Conservation (phyloP, 2,329 filamentous ascomycete genomes). For the Tricladium varicosporioides region DNA sequence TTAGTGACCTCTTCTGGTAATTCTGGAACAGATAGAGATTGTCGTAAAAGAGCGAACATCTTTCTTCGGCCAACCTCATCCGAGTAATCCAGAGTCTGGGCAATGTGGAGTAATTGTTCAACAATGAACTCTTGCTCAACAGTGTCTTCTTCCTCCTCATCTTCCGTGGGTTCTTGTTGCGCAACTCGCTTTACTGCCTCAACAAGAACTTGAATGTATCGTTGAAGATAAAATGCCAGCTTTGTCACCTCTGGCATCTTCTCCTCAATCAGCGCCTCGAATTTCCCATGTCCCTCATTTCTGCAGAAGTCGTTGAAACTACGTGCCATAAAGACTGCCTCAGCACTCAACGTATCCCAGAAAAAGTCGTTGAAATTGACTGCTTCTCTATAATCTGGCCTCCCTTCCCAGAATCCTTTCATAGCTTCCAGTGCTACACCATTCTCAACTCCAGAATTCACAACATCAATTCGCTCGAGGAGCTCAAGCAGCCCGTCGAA, state of each 20-base stretch:
- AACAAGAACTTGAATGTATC: conserved; percentile 69
- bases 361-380: conserved; percentile 71
- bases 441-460: conserved; percentile 84
- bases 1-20: conserved; percentile 92
- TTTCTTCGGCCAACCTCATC: conserved; percentile 93
- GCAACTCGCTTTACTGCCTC: conserved; percentile 60
- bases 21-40: conserved; percentile 80
- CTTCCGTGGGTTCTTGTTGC: conserved; percentile 51
- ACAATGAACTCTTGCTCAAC: conserved; percentile 94
- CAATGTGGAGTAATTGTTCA: conserved; percentile 91
- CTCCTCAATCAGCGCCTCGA: conserved; percentile 76
- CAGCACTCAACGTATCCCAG: conserved; percentile 79
- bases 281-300: conserved; percentile 68
- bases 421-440: conserved; percentile 93
- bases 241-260: conserved; percentile 95
- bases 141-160: conserved; percentile 74
- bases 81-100: conserved; percentile 90
- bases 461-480: conserved; percentile 88
- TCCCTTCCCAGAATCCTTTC: conserved; percentile 92
- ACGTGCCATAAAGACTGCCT: conserved; percentile 84
- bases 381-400: conserved; percentile 75
- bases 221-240: conserved; percentile 81
- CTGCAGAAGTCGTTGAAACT: conserved; percentile 95
- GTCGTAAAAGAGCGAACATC: conserved; percentile 89
- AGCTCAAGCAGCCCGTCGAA: conserved; percentile 86